phyloP scores from a whole-genome alignment of 805 yeast genomes.

The Candida sithepensis region DNA sequence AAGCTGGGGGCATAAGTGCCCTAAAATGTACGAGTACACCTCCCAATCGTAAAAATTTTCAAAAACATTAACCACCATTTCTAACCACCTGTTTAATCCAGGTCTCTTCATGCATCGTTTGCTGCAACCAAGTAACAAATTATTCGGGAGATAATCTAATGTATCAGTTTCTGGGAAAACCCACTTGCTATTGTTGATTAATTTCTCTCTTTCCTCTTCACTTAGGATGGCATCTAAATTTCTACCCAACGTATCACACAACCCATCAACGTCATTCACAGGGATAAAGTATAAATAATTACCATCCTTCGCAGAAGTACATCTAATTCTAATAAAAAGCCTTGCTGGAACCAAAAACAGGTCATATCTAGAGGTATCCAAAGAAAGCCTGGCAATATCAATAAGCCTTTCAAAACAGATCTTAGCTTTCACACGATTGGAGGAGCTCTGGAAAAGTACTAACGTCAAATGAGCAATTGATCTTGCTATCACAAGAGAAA shows the following conservation, averaged over 20 bases:
- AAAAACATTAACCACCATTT: slow-evolving; percentile 45
- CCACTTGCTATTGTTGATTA: slow-evolving; percentile 42
- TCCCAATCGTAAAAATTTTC: slow-evolving; percentile 65
- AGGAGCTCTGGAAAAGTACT: slow-evolving; percentile 13
- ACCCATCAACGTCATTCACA: slow-evolving; percentile 62
- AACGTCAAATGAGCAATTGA: slow-evolving; percentile 13
- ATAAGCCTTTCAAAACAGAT: slow-evolving; percentile 9
- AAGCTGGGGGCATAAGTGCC: slow-evolving; percentile 69
- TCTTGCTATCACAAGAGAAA: slow-evolving; percentile 5
- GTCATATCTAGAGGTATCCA: slow-evolving; percentile 10
- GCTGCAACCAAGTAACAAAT: slow-evolving; percentile 37
- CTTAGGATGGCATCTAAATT: slow-evolving; percentile 32
- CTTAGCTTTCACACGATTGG: slow-evolving; percentile 9
- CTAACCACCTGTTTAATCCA: slow-evolving; percentile 51
- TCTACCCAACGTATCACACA: slow-evolving; percentile 57
- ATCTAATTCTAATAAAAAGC: slow-evolving; percentile 51
- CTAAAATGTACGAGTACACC: slow-evolving; percentile 58
- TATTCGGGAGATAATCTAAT: slow-evolving; percentile 44
- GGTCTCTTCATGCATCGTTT: slow-evolving; percentile 22
- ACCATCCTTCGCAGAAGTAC: slow-evolving; percentile 34
- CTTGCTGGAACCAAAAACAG: slow-evolving; percentile 47
- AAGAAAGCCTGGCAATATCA: slow-evolving; percentile 7
- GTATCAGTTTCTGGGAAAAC: slow-evolving; percentile 49
- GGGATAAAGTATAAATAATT: slow-evolving; percentile 44
- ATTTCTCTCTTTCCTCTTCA: slow-evolving; percentile 14